Evolutionary conservation across 768 basidiomycete genomes (phyloP), one percentile per base, ranked within the genome.

Genomic region (Suillus occidentalis): DNA sequence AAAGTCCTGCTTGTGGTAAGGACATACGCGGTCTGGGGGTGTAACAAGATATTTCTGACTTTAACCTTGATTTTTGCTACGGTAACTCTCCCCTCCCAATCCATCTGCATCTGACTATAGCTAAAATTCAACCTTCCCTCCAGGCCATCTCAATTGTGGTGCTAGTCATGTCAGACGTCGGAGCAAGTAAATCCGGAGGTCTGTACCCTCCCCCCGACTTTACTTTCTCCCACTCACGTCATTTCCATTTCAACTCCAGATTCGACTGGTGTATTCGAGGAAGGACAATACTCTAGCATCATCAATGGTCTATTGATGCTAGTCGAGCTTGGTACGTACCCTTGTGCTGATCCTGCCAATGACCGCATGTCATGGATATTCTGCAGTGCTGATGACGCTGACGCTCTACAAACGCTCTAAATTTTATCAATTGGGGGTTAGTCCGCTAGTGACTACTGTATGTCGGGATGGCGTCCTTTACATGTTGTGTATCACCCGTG

Each of bases 331-430:
- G 60, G 60, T 60, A 42, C 10, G 60, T 53, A 49, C 10, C 36
- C 16, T 22, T 28, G 14, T 1, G 12, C 52, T 52, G 42, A 31
- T 31, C 53, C 16, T 22, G 5, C 45, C 9, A 49, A 10, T 18
- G 9, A 25, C 28, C 6, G 9, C 20, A 50, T 28, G n/a, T 28
- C 28, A 28, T 28, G 28, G 18, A 49, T 13, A 6, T 12, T 28
- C n/a, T 1, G 7, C 16, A 60, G 60, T 53, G 42, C 22, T 52
- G 22, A 31, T 60, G 28, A 9, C 20, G 14, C 34, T 60, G 60
- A 60, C 34, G 18, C 42, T 60, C 28, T 60, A 28, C 43, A 60
- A 60, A 49, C 40, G 25, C 40, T 53, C 28, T 25, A 42, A 49
- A 31, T 28, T 12, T 22, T 31, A 20, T 8, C 42, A 25, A 20